phyloP scores from a whole-genome alignment of 73 alveolate genomes.

The Tetrahymena borealis region DNA sequence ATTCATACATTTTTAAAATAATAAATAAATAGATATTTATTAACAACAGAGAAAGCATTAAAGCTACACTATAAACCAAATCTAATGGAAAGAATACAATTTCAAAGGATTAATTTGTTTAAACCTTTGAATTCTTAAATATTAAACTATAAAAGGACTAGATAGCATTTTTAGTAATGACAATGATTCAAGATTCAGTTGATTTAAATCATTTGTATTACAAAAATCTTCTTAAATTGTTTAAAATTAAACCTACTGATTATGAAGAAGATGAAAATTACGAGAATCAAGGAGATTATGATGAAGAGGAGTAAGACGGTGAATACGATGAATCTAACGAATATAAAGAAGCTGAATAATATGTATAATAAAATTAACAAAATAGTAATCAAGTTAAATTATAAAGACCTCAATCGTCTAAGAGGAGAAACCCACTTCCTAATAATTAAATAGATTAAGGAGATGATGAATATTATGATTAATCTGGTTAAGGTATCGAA shows the following conservation, averaged over 20 bases:
- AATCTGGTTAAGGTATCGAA: not conserved
- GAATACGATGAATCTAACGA: not conserved
- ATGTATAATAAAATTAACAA: not conserved
- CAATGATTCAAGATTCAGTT: not conserved
- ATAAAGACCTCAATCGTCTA: not conserved
- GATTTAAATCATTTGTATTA: not conserved
- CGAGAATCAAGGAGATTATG: not conserved
- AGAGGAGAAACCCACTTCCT: not conserved
- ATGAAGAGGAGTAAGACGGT: not conserved
- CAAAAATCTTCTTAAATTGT: not conserved
- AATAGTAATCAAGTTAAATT: not conserved
- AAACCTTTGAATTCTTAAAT: not conserved
- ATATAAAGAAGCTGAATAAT: not conserved
- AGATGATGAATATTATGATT: not conserved
- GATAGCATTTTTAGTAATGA: not conserved
- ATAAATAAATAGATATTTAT: not conserved
- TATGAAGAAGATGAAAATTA: not conserved
- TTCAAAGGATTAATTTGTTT: not conserved
- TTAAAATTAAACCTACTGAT: not conserved
- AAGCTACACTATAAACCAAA: not conserved
- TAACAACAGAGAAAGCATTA: not conserved
- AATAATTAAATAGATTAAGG: not conserved
- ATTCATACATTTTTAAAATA: too few relatives aligned
- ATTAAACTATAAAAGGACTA: not conserved
- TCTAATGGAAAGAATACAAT: not conserved